Evolutionary conservation across 768 basidiomycete genomes (phyloP), one percentile per base, ranked within the genome.

Genomic region (Saitozyma podzolica): DNA sequence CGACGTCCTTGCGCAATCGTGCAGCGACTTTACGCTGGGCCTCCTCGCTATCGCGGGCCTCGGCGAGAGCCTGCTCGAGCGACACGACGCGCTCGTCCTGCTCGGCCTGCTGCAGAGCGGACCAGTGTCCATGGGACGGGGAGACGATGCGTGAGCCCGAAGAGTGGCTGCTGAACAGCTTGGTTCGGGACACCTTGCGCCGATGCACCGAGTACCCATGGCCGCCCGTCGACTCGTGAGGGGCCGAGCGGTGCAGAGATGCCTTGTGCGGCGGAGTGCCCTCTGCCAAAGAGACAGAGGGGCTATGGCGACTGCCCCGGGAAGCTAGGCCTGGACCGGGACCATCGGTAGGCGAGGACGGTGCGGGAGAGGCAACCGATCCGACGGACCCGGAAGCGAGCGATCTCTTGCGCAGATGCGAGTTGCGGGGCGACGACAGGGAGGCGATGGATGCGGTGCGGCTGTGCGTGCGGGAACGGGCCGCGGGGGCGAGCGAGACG

Each of bases 1-100:
- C 70, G 16, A 69, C 49, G 9, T 75, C 73, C 47, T 54, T 63
- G 50, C 62, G 56, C 58, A 72, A 52, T 47, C 73, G 52, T 4
- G 70, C 65, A 3, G 62, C 68, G 3, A 63, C 45, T 48, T 70
- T 75, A 5, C 73, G 41, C 52, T 75, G 73, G 37, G 11, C 51
- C 17, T 75, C 73, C 41, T 75, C 73, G 6, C 68, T 56, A 9
- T 67, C 73, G 29, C 52, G 61, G 8, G 73, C 70, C 48, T 75
- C 73, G 14, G 47, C 51, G 39, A 75, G 52, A 6, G 73, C 73
- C 20, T 66, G 51, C 41, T 75, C 73, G 3, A 75, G 62, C 8
- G 58, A 43, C 2, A 53, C 40, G 40, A 75, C 66, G 11, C 65
- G 49, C 50, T 75, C 66, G 8, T 75, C 70, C 17, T 61, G 50